phyloP scores from a whole-genome alignment of 2,329 filamentous ascomycete species.

The Tolypocladium pustulatum region DNA sequence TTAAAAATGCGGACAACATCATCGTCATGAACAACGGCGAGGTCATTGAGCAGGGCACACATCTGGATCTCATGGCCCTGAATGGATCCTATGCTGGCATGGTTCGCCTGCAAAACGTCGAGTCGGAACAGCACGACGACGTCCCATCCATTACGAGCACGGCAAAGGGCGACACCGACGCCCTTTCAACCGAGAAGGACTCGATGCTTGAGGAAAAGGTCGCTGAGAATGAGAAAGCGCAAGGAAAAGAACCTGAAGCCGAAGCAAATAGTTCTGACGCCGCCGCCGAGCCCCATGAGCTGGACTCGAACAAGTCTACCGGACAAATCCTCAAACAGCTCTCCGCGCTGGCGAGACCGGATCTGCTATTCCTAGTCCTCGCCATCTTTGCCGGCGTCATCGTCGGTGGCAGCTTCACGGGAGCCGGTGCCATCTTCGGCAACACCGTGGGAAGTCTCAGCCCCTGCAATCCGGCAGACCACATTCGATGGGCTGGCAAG shows the following conservation, averaged over 20 bases:
- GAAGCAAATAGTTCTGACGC: constrained; percentile 12
- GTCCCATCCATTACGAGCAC: constrained; percentile 19
- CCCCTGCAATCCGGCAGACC: constrained; percentile 29
- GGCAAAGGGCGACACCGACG: constrained; percentile 27
- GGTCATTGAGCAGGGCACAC: constrained; percentile 53
- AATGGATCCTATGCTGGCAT: constrained; percentile 42
- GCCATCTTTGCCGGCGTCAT: constrained; percentile 35
- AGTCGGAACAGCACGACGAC: constrained; percentile 18
- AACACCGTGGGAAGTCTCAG: constrained; percentile 32
- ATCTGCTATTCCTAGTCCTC: constrained; percentile 26
- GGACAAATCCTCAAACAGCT: constrained; percentile 28
- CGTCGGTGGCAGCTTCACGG: constrained; percentile 43
- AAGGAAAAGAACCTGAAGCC: constrained; percentile 19
- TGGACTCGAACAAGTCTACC: constrained; percentile 29
- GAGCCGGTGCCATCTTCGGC: constrained; percentile 41
- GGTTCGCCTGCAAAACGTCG: constrained; percentile 32
- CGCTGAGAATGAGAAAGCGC: constrained; percentile 30
- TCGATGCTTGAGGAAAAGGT: constrained; percentile 22
- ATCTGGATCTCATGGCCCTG: constrained; percentile 45
- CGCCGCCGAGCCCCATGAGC: constrained; percentile 7
- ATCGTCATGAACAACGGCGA: constrained; percentile 52
- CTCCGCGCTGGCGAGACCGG: constrained; percentile 25
- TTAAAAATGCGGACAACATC: constrained; percentile 55
- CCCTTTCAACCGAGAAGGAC: constrained; percentile 22
- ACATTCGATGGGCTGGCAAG: constrained; percentile 25